Percentiles rank a stretch among this genome's conserved stretches.
Conservation (phyloP, 2,329 filamentous ascomycete genomes). For the Davidsoniella eucalypti region DNA sequence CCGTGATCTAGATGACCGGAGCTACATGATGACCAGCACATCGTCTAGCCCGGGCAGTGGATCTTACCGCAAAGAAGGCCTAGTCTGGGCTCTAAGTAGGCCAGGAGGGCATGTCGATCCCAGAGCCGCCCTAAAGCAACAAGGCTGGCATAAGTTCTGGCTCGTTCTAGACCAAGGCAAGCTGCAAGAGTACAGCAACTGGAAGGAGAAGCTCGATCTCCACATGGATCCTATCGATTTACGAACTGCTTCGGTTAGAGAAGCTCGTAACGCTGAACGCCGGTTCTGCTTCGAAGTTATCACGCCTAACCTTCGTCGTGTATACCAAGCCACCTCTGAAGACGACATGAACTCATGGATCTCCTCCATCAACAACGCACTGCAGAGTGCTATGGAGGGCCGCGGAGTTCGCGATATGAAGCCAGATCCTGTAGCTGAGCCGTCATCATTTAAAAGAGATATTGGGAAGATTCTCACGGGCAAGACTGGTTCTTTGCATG, state of each 20-base stretch:
- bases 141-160: conserved; percentile 99
- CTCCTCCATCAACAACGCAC: conserved; percentile 83
- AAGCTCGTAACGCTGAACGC: conserved; percentile 84
- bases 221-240: conserved; percentile 98
- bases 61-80: conserved; percentile 74
- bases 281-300: conserved; percentile 98
- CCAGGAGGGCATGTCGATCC: conserved; percentile 92
- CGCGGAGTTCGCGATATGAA: conserved; percentile 42
- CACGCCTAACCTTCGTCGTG: conserved; percentile 85
- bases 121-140: conserved; percentile 74
- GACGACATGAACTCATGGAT: conserved; percentile 99
- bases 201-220: conserved; percentile 91
- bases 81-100: conserved; percentile 85
- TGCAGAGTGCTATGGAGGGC: conserved; percentile 89
- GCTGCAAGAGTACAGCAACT: conserved; percentile 95
- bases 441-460: conserved; percentile 54
- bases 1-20: conserved; percentile 77
- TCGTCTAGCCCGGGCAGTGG: conserved; percentile 38
- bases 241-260: conserved; percentile 88
- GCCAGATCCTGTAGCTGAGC: conserved; percentile 19
- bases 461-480: conserved; percentile 88
- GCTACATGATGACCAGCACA: conserved; percentile 30
- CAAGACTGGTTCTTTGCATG: conserved; percentile 60
- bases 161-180: conserved; percentile 95
- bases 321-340: conserved; percentile 94